Evolutionary conservation across 2,329 filamentous ascomycete genomes (phyloP).

Genomic region (Fonsecaea multimorphosa): DNA sequence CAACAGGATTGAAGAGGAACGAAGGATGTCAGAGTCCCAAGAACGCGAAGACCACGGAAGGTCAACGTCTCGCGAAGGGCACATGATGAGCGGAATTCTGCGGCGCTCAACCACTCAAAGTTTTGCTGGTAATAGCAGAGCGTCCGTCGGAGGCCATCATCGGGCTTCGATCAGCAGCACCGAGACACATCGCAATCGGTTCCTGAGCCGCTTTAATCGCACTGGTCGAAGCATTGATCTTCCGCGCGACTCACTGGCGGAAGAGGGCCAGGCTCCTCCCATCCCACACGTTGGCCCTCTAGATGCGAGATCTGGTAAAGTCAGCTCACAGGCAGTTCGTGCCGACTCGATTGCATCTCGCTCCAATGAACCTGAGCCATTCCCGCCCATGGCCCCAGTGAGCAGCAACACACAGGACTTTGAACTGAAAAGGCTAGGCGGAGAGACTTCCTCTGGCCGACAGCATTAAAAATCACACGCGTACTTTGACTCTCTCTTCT

Average conservation of each 20-base stretch:
- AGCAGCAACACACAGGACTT: conserved; percentile 26
- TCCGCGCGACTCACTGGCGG: conserved; percentile 34
- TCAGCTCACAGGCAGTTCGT: conserved; percentile 36
- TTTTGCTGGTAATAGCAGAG: conserved; percentile 37
- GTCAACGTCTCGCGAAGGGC: conserved; percentile 36
- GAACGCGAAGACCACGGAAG: conserved; percentile 24
- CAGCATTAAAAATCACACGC: not conserved
- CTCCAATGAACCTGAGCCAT: conserved; percentile 17
- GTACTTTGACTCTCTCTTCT: not conserved
- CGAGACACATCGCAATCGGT: conserved; percentile 63
- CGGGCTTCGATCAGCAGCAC: conserved; percentile 40
- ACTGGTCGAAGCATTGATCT: conserved; percentile 27
- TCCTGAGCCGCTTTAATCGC: conserved; percentile 61
- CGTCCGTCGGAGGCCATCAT: conserved; percentile 14
- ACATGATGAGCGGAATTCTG: conserved; percentile 39
- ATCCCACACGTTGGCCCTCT: conserved; percentile 14
- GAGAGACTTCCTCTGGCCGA: conserved; percentile 10
- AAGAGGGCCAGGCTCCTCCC: conserved; percentile 34
- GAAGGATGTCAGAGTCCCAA: conserved; percentile 37
- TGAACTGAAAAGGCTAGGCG: conserved; percentile 16
- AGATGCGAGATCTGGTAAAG: conserved; percentile 36
- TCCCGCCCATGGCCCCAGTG: conserved; percentile 18
- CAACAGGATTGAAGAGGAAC: conserved; percentile 50
- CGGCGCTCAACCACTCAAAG: conserved; percentile 41
- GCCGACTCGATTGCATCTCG: conserved; percentile 25